These are phyloP conservation scores for Gymnopilus junonius DNA, from an alignment of 768 basidiomycete species.

Conservation along the genomic window DNA sequence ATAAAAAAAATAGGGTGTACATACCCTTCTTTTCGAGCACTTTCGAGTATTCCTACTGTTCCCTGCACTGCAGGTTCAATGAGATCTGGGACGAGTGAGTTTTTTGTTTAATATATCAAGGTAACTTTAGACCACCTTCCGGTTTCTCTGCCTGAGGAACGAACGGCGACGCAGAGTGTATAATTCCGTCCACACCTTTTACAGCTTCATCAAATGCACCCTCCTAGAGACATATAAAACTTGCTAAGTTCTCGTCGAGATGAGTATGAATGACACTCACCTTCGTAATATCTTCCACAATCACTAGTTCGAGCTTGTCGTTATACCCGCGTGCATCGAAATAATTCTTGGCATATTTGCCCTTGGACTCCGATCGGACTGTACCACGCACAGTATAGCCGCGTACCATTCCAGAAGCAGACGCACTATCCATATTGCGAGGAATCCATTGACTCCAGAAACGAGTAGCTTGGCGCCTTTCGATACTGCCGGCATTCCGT, in stretches of 20 bases:
- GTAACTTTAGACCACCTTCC: conserved; percentile 24
- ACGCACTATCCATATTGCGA: conserved; percentile 61
- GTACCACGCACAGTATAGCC: conserved; percentile 72
- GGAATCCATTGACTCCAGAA: conserved; percentile 63
- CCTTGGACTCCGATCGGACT: conserved; percentile 65
- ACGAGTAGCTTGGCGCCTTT: conserved; percentile 49
- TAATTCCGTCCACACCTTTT: conserved; percentile 73
- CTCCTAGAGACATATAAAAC: conserved; percentile 38
- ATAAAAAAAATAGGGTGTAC: not conserved
- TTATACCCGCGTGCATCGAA: conserved; percentile 56
- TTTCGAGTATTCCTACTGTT: conserved; percentile 66
- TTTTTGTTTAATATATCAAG: not conserved
- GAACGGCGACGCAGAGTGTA: conserved; percentile 72
- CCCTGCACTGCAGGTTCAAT: conserved; percentile 76
- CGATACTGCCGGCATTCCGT: conserved; percentile 31
- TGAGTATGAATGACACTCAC: conserved; percentile 26
- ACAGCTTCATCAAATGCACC: conserved; percentile 83
- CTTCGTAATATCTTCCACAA: conserved; percentile 70
- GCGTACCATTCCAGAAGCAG: conserved; percentile 61
- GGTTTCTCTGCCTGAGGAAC: conserved; percentile 50
- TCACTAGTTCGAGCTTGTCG: conserved; percentile 61
- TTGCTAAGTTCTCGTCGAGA: not conserved
- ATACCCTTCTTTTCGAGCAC: conserved; percentile 58
- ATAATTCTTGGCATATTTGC: conserved; percentile 53
- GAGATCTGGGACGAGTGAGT: conserved; percentile 44